Evolutionary conservation across 1,284 basidiomycete species (phyloP), one percentile per base, ranked within the genome.

Genomic region (Trichosporon coremiiforme): DNA sequence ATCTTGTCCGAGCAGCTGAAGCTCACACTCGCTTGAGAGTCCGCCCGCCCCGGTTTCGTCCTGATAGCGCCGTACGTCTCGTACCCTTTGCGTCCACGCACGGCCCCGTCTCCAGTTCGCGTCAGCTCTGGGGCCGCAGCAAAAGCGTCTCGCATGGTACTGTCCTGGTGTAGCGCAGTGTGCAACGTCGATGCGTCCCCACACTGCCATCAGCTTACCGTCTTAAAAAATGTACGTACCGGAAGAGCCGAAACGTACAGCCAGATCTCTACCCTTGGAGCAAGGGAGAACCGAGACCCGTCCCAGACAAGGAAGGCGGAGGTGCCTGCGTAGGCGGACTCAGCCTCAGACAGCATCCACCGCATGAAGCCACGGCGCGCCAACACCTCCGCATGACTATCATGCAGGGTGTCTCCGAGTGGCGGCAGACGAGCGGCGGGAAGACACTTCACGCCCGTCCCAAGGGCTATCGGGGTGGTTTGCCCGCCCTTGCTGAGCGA

Each of bases 1-100:
- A 97, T 90, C 83, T 97, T 97, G 82, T 97, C 94, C 74, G 91
- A 93, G 82, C 94, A 96, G 0, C 91, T 91, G 89, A 95, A 91
- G 74, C 87, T 93, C 1, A 87, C 82, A 1, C 94, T 92, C 0
- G 90, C 88, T 0, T 89, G 89, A 0, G 92, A 90, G 79, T 96
- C 94, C 0, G 91, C 89, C 67, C 94, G 88, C 12, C 85, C 94
- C 1, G 94, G 94, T 79, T 96, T 97, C 1, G 94, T 95, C 33
- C 94, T 89, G 53, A 96, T 83, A 13, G 91, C 89, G 7, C 92
- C 90, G 38, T 89, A 84, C 9, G 89, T 86, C 5, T 87, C 79
- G 80, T 95, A 96, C 64, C 91, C 89, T 74, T 91, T 88, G 15
- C 94, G 86, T 1, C 94, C 94, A 69, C 94, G 85, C 0, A 90